These are phyloP conservation scores for Cutaneotrichosporon curvatum DNA, from an alignment of 1,284 basidiomycete genomes.

Conservation along the genomic window DNA sequence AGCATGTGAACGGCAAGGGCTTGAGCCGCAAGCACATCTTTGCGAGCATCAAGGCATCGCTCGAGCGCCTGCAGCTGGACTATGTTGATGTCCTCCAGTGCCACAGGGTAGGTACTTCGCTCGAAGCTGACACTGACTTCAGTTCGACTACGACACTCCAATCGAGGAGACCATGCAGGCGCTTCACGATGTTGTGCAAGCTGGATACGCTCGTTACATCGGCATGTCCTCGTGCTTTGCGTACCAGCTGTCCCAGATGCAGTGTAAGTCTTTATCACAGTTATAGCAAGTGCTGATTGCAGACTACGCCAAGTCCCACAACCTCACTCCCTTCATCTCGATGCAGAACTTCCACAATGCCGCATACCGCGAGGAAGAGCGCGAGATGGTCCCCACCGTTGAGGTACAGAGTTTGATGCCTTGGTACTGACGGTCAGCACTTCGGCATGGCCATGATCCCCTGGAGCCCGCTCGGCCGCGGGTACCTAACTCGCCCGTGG, in stretches of 20 bases:
- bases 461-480: conserved; percentile 39
- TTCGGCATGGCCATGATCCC: conserved; percentile 45
- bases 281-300: too few relatives aligned
- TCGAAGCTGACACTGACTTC: background rate
- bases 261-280: conserved; percentile 36
- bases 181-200: conserved; percentile 60
- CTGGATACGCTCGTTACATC: conserved; percentile 60
- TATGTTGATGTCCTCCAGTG: conserved; percentile 58
- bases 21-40: conserved; percentile 56
- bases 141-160: conserved; percentile 55
- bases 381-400: conserved; percentile 58
- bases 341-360: conserved; percentile 58
- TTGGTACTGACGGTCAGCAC: conserved; percentile 14
- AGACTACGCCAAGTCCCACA: conserved; percentile 49
- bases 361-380: conserved; percentile 54
- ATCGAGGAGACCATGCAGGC: conserved; percentile 63
- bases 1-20: conserved; percentile 48
- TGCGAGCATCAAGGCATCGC: conserved; percentile 57
- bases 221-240: conserved; percentile 54
- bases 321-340: conserved; percentile 59
- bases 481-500: conserved; percentile 28
- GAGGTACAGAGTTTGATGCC: conserved; percentile 18
- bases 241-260: conserved; percentile 46
- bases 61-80: conserved; percentile 61
- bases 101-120: conserved; percentile 46